A percentile compares a stretch with the other conserved stretches of the same genome.
Conservation (phyloP, 148 eudicot genomes). For the Fagopyrum esculentum region DNA sequence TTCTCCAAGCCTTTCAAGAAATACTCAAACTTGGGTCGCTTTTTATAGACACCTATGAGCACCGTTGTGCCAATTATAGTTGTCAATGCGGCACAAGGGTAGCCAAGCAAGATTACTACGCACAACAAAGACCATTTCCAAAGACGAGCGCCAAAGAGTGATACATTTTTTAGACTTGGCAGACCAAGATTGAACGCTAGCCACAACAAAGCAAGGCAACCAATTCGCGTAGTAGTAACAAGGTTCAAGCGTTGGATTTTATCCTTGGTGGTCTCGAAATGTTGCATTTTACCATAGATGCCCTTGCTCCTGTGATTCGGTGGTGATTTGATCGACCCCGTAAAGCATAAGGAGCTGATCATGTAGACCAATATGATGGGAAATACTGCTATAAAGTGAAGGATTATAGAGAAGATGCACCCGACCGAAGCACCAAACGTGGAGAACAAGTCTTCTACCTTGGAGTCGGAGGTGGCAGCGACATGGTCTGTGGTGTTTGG, state of each 20-base stretch:
- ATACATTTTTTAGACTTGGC: background rate
- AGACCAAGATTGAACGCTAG: background rate
- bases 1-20: background rate
- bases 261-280: background rate
- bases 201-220: conserved; percentile 4
- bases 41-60: background rate
- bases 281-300: background rate
- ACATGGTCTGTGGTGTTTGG: background rate
- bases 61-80: background rate
- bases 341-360: background rate
- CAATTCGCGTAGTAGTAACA: background rate
- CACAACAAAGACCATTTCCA: conserved; percentile 3
- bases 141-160: background rate
- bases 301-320: background rate
- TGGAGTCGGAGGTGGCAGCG: background rate
- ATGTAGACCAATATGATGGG: background rate
- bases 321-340: background rate
- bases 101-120: background rate
- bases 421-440: background rate
- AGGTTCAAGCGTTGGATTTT: background rate
- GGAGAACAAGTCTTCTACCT: background rate
- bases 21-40: background rate
- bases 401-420: background rate
- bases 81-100: background rate
- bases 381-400: background rate